Evolutionary conservation across 352 stramenopile genomes (phyloP), one percentile per base, ranked within the genome.

Genomic region (Poterioochromonas sp.): DNA sequence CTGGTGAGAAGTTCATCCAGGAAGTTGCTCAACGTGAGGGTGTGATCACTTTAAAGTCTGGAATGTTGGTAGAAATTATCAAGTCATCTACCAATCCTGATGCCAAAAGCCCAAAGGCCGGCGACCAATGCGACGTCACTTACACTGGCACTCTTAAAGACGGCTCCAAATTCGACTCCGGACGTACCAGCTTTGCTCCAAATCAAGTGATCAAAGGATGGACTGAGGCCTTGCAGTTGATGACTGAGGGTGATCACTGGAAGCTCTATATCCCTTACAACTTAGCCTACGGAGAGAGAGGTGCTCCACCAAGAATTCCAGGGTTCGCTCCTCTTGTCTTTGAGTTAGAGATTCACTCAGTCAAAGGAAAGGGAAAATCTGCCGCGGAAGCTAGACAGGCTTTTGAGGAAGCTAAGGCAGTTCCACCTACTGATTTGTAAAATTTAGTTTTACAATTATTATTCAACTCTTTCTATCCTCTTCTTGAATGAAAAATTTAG

Each of bases 241-340:
- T 84, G 81, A 40, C 37, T 5, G 81, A 83, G 44, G 81, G 81
- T 51, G 81, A 84, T 43, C 77, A 83, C 41, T 84, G 81, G 81
- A 79, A 83, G 40, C 53, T 84, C 5, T 77, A 82, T 40, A 82
- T 84, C 39, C 81, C 81, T 41, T 79, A 69, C 77, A 69, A 83
- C 35, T 60, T 84, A 39, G 81, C 73, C 5, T 84, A 84, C 65
- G 81, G 81, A 11, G 77, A 84, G 41, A 39, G 78, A 29, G 76
- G 79, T 73, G n/a, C 32, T 8, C 41, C 47, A 29, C 54, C 65
- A n/a, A 63, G 79, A 32, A 84, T 84, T 29, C 76, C 76, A 0
- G 34, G 76, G 29, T 58, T 64, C 76, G 18, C 76, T 18, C 58
- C 76, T 5, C 62, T 82, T 12, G 76, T 82, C 29, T 82, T 82